phyloP scores from a whole-genome alignment of 2,329 filamentous ascomycete species.

The Sclerotinia sclerotiorum region DNA sequence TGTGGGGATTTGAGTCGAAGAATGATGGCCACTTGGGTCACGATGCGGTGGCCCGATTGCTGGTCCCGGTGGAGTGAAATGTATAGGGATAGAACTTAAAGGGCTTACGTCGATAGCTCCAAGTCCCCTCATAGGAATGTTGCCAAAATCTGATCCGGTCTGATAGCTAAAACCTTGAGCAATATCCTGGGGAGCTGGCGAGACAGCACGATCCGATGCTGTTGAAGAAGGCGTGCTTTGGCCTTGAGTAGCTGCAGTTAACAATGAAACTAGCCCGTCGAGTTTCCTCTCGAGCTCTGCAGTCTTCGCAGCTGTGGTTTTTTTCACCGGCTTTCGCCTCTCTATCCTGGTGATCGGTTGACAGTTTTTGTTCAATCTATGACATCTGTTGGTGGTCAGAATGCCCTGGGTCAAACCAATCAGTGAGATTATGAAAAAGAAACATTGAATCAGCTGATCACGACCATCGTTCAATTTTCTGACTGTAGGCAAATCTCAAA shows the following conservation, averaged over 20 bases:
- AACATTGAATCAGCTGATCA: not conserved
- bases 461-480: not conserved
- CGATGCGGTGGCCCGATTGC: not conserved
- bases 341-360: conserved; percentile 24
- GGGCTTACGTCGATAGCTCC: not conserved
- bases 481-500: not conserved
- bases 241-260: conserved; percentile 8
- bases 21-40: not conserved
- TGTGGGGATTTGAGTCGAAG: not conserved
- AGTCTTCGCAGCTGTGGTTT: conserved; percentile 25
- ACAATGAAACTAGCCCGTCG: conserved; percentile 25
- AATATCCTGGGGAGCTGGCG: not conserved
- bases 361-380: conserved; percentile 26
- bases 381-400: conserved; percentile 15
- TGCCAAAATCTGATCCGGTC: not conserved
- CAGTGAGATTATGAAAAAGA: not conserved
- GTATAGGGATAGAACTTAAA: not conserved
- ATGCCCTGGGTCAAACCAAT: not conserved
- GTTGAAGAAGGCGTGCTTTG: conserved; percentile 8
- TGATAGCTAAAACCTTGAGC: not conserved
- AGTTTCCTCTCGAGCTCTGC: conserved; percentile 30
- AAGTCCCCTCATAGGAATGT: not conserved
- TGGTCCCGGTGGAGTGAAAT: not conserved
- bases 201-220: not conserved
- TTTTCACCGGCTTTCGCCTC: conserved; percentile 24